phyloP scores from a whole-genome alignment of 257 asterid species.

The Scutellaria baicalensis region DNA sequence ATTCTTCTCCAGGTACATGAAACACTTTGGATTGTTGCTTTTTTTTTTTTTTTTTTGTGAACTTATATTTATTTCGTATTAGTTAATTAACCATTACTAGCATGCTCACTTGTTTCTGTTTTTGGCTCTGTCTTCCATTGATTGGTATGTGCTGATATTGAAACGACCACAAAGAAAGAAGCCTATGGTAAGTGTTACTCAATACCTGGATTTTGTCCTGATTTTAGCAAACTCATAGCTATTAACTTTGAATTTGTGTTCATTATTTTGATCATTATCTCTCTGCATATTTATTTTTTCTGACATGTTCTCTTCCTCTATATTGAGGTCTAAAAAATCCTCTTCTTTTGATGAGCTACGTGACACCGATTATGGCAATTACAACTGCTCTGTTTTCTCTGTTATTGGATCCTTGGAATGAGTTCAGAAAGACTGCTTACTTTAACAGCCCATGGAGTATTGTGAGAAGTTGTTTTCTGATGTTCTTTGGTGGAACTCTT shows the following conservation, averaged over 20 bases:
- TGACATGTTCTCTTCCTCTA: constrained; percentile 5
- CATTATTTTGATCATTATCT: too few relatives aligned
- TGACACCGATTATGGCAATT: constrained; percentile 86
- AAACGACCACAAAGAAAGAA: constrained; percentile 73
- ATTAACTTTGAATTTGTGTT: background rate
- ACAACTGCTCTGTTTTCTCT: constrained; percentile 78
- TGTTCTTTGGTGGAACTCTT: constrained; percentile 90
- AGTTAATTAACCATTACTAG: background rate
- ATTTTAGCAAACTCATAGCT: background rate
- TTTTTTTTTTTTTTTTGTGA: background rate
- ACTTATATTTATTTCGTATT: background rate
- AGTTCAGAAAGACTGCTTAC: constrained; percentile 50
- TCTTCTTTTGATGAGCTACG: constrained; percentile 82
- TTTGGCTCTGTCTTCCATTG: constrained; percentile 25
- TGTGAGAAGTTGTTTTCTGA: constrained; percentile 64
- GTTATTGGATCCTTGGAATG: constrained; percentile 82
- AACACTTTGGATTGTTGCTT: background rate
- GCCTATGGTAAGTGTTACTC: constrained; percentile 56
- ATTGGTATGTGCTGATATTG: constrained; percentile 32
- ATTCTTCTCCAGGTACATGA: constrained; percentile 85
- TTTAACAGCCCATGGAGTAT: constrained; percentile 80
- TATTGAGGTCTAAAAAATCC: constrained; percentile 85
- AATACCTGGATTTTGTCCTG: background rate
- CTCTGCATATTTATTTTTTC: too few relatives aligned
- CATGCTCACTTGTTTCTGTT: constrained; percentile 15